phyloP scores from a whole-genome alignment of 2,329 filamentous ascomycete species.

The Chaetomiaceae sp. region DNA sequence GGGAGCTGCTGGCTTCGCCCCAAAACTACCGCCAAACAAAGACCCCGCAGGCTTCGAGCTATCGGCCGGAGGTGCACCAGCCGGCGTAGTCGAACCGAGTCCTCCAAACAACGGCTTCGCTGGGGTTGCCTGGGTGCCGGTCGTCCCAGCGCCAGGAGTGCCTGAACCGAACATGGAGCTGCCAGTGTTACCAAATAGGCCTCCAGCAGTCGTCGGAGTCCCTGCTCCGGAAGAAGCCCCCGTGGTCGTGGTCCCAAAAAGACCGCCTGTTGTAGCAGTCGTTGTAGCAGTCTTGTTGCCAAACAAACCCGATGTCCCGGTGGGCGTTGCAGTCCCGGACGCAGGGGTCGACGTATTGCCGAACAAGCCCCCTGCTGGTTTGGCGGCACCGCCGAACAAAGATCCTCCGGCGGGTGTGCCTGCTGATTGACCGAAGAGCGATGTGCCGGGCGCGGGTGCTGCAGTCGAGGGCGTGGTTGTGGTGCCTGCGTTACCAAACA shows the following conservation, averaged over 20 bases:
- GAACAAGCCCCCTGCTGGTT: constrained; percentile 16
- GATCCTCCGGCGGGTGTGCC: constrained; percentile 11
- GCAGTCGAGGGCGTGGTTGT: constrained; percentile 28
- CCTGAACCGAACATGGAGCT: constrained; percentile 5
- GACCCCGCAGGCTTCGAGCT: constrained; percentile 28
- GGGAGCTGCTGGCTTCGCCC: constrained; percentile 30
- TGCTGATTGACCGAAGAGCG: constrained; percentile 29
- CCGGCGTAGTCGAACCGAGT: constrained; percentile 52
- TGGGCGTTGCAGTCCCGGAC: constrained; percentile 10
- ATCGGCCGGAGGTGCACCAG: constrained; percentile 48
- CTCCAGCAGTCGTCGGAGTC: constrained; percentile 12
- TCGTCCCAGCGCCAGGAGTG: not conserved
- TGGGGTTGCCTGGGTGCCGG: constrained; percentile 36
- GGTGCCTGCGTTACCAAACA: constrained; percentile 34
- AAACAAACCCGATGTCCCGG: constrained; percentile 12
- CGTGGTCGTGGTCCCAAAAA: constrained; percentile 20
- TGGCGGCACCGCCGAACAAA: constrained; percentile 29
- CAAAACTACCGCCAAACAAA: constrained; percentile 14
- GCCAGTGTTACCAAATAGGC: constrained; percentile 25
- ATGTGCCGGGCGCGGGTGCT: constrained; percentile 27
- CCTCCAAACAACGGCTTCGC: constrained; percentile 45
- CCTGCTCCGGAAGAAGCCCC: constrained; percentile 2
- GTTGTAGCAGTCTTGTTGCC: constrained; percentile 15
- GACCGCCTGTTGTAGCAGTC: constrained; percentile 13
- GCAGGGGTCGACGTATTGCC: constrained; percentile 19